phyloP scores from a whole-genome alignment of 1,284 basidiomycete species.

The Heterobasidion parviporum region DNA sequence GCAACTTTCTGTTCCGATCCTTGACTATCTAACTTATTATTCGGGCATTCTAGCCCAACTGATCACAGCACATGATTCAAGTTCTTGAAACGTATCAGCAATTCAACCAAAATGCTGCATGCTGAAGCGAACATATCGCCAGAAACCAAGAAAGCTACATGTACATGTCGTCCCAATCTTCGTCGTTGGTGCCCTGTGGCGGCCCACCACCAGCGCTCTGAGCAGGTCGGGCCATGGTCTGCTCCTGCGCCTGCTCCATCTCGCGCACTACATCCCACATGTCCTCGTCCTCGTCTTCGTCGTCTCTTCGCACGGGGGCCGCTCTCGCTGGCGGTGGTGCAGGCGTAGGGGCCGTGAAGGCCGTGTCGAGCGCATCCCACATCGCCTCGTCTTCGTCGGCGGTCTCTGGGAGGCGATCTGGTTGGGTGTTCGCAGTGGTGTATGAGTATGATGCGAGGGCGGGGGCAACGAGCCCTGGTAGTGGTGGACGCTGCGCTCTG shows the following conservation, averaged over 20 bases:
- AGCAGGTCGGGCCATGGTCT: not conserved
- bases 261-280: conserved; percentile 65
- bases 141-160: conserved; percentile 16
- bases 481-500: not conserved
- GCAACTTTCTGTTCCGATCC: no score
- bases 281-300: conserved; percentile 45
- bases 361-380: conserved; percentile 39
- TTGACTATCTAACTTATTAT: no score
- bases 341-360: conserved; percentile 5
- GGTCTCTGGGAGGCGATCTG: conserved; percentile 10
- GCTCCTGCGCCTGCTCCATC: conserved; percentile 32
- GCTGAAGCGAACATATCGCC: no score
- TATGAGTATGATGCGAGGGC: not conserved
- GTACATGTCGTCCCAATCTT: conserved; percentile 35
- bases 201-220: not conserved
- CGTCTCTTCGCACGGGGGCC: conserved; percentile 11
- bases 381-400: conserved; percentile 45
- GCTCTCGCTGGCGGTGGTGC: conserved; percentile 1
- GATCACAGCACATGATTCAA: no score
- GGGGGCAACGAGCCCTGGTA: not conserved
- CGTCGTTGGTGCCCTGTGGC: conserved; percentile 21
- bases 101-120: no score
- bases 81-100: no score
- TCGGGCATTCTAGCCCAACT: no score
- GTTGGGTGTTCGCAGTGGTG: not conserved